Base-by-base conservation (phyloP, 2,329 filamentous ascomycete species). In the Colletotrichum liaoningense region DNA sequence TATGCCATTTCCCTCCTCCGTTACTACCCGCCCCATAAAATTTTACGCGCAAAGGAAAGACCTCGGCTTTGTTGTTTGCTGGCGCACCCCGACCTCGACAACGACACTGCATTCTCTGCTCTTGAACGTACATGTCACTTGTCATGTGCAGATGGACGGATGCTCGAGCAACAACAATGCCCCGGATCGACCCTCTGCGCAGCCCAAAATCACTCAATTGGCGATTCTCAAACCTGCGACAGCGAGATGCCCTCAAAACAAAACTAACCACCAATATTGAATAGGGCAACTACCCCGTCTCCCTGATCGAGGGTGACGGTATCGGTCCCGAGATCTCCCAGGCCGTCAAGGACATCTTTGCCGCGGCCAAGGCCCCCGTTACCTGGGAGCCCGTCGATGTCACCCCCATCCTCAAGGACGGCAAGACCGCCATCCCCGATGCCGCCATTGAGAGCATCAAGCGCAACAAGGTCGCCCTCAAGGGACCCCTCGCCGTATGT, bases 291-390 rank as follows among this genome's bases (percentile, higher is more conserved):
- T 99, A 93, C 90, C 94, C 94, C 72, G 97, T 99, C 81, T 96
- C 94, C 80, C 89, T 99, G 86, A 99, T 99, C 78, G 97, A 99
- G 90, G 97, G 97, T 86, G 97, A 99, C 82, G 97, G 97, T 84
- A 99, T 99, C 84, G 97, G 97, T 75, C 97, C 97, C 77, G 96
- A 99, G 88, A 99, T 99, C 83, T 92, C 97, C 77, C 93, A 98
- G 86, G 97, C 97, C 63, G 95, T 99, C 82, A 99, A 98, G 92
- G 94, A 98, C 85, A 99, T 99, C 86, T 99, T 98, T 88, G 90
- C 92, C 80, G 97, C 97, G 80, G 97, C 97, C 80, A 94, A 97
- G 94, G 91, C 93, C 74, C 97, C 97, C 75, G 93, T 99, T 85
- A 92, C 95, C 83, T 99, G 97, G 97, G 97, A 99, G 86, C 93